Evolutionary conservation across 2,329 filamentous ascomycete species (phyloP), one percentile per base, ranked within the genome.

Genomic region (Lasiodiplodia gonubiensis): DNA sequence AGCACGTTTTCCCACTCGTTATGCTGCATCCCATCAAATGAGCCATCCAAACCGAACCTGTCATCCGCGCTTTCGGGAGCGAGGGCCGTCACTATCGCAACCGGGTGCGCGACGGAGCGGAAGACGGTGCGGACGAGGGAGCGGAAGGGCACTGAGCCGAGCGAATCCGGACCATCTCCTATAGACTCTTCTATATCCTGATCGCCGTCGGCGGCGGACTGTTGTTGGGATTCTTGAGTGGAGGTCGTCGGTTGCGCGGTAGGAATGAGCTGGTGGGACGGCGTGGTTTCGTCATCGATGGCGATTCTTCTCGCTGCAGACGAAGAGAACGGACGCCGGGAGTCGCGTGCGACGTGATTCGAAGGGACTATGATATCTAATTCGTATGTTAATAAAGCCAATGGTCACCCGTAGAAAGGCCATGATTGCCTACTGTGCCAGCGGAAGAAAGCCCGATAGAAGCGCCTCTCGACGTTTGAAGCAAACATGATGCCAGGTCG

Each of bases 11-110:
- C 42, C 23, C 21, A 33, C 18, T 48, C 57, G 12, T 14, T n/a
- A n/a, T n/a, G n/a, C n/a, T n/a, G n/a, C n/a, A n/a, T n/a, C n/a
- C n/a, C n/a, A n/a, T n/a, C n/a, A n/a, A n/a, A n/a, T n/a, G 27
- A 48, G 16, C 35, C 52, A 37, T 42, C 39, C 55, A 16, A 42
- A 30, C 18, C 21, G 55, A n/a, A 27, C 6, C 23, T 21, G 27
- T 14, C 21, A 10, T 33, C 33, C 35, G 30, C 35, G 66, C 67
- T 49, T 69, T 61, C 10, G 70, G 30, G 30, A 8, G 27, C 64
- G 8, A 66, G 42, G 11, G 64, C 64, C 1, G 86, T 88, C 66
- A 89, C 80, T 42, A 88, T 79, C 53, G 85, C 85, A 60, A 88
- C 85, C 0, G 87, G 84, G 74, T 87, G 84, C 30, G 64, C 12